A percentile compares a stretch with the other conserved stretches of the same genome.
phyloP scores from a whole-genome alignment of 1,284 basidiomycete genomes.

The Psilocybe mexicana region DNA sequence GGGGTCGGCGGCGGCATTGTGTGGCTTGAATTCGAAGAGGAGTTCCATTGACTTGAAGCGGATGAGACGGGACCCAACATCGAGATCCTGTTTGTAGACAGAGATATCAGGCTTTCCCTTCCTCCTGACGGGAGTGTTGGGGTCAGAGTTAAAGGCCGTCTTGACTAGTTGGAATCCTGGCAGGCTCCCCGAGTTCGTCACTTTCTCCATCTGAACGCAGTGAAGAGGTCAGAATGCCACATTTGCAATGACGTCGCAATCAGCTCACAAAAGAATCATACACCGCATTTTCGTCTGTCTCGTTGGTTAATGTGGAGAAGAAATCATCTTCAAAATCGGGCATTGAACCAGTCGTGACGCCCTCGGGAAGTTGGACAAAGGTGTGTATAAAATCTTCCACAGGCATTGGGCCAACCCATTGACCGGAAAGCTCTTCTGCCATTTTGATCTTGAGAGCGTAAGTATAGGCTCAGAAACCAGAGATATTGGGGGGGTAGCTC shows the following conservation, averaged over 20 bases:
- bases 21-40: slow-evolving; percentile 1
- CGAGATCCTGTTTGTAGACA: not conserved
- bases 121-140: not conserved
- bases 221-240: no score
- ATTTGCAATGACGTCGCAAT: no score
- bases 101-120: slow-evolving; percentile 1
- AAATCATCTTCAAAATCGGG: not conserved
- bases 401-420: slow-evolving; percentile 5
- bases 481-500: no score
- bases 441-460: not conserved
- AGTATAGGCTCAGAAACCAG: not conserved
- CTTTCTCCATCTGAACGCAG: not conserved
- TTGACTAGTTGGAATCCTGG: not conserved
- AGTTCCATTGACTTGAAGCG: not conserved
- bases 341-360: no score
- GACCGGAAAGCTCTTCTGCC: not conserved
- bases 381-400: not conserved
- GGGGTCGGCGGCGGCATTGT: not conserved
- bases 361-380: not conserved
- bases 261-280: not conserved
- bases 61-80: not conserved
- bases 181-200: not conserved
- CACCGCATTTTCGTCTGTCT: not conserved
- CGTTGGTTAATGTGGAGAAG: not conserved
- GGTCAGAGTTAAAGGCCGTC: not conserved